Evolutionary conservation across 1,284 basidiomycete genomes (phyloP).

Genomic region (Ganoderma lingzhi): DNA sequence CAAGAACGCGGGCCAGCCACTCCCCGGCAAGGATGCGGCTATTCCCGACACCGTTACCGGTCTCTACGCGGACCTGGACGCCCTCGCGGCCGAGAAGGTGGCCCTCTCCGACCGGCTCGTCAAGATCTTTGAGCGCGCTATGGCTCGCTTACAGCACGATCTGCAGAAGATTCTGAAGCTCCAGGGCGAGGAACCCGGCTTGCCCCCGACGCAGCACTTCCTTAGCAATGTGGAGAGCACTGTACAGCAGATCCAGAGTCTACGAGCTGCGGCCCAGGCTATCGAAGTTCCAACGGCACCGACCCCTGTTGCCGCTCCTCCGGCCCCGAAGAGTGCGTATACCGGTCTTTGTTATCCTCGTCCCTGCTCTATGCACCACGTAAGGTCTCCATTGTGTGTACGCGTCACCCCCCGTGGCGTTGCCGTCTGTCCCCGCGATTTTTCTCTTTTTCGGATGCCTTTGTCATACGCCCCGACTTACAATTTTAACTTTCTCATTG

Average conservation of each 20-base stretch:
- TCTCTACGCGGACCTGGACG: conserved; percentile 62
- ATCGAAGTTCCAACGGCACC: conserved; percentile 35
- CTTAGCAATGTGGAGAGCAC: conserved; percentile 47
- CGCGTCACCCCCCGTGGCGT: neutral
- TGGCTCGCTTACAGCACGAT: conserved; percentile 64
- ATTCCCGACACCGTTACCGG: conserved; percentile 58
- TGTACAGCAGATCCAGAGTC: conserved; percentile 54
- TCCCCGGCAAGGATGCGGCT: conserved; percentile 45
- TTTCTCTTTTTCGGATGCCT: neutral
- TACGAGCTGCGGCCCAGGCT: conserved; percentile 52
- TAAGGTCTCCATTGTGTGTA: neutral
- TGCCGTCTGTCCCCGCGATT: neutral
- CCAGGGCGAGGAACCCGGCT: conserved; percentile 59
- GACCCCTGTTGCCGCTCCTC: conserved; percentile 33
- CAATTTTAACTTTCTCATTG: conserved; percentile 4
- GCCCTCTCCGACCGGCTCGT: conserved; percentile 61
- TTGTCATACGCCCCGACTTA: conserved; percentile 10
- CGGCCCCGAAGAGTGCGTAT: conserved; percentile 42
- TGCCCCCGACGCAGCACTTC: conserved; percentile 34
- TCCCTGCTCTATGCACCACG: neutral
- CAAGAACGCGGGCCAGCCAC: conserved; percentile 41
- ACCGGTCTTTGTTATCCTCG: no score
- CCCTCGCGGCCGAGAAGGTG: conserved; percentile 63
- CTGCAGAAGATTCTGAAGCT: conserved; percentile 59
- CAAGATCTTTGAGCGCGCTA: conserved; percentile 58